Evolutionary conservation across 2,329 filamentous ascomycete genomes (phyloP).

Genomic region (Alternaria sp.): DNA sequence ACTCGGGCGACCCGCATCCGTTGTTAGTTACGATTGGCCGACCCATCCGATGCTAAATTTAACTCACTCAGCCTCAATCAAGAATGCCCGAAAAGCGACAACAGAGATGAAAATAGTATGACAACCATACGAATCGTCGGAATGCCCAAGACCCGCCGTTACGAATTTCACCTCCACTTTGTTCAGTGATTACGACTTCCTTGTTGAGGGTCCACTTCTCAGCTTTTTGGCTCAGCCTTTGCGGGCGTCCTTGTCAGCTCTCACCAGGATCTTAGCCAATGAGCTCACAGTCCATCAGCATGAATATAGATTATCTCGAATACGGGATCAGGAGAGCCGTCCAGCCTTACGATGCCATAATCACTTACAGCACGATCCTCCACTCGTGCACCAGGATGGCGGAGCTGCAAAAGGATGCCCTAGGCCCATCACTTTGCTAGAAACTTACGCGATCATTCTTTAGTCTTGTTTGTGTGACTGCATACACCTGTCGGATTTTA

Average conservation of each 20-base stretch:
- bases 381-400: constrained; percentile 9
- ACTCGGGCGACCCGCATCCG: constrained; percentile 14
- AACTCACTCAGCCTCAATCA: constrained; percentile 31
- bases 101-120: constrained; percentile 6
- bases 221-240: constrained; percentile 17
- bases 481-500: neutral
- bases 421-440: neutral
- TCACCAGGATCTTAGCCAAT: constrained; percentile 9
- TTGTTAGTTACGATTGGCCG: constrained; percentile 19
- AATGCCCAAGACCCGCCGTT: neutral
- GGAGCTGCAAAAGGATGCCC: constrained; percentile 12
- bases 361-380: constrained; percentile 13
- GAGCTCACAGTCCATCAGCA: constrained; percentile 16
- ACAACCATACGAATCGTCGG: neutral
- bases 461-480: neutral
- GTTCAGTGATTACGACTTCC: constrained; percentile 3
- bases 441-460: neutral
- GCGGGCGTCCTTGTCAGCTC: constrained; percentile 1
- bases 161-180: neutral
- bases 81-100: constrained; percentile 13
- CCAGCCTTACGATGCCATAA: constrained; percentile 15
- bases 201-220: constrained; percentile 4
- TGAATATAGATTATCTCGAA: constrained; percentile 8
- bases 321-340: constrained; percentile 12
- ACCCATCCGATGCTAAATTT: constrained; percentile 27